These are phyloP conservation scores for Epichloe sibirici DNA, from an alignment of 2,329 filamentous ascomycete species.

Conservation along the genomic window DNA sequence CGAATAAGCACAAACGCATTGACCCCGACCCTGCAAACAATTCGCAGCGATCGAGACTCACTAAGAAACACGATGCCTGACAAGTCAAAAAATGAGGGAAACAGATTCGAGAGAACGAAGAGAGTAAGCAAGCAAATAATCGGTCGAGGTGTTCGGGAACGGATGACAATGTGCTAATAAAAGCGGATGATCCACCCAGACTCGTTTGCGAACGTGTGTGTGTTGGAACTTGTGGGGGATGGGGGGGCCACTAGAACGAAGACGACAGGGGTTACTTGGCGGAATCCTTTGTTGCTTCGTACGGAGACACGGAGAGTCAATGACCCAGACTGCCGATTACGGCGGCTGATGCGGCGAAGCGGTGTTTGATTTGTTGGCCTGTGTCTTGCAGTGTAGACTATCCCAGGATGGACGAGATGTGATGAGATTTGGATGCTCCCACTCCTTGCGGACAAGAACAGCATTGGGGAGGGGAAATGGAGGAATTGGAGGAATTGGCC, in stretches of 20 bases:
- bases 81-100: background rate
- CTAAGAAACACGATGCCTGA: background rate
- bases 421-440: too few species aligned
- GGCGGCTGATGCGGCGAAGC: slow-evolving; percentile 4
- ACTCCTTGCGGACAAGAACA: too few species aligned
- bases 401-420: too few species aligned
- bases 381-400: too few species aligned
- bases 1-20: slow-evolving; percentile 1
- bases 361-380: background rate
- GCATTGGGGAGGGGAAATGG: too few species aligned
- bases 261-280: background rate
- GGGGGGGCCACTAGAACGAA: background rate
- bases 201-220: background rate
- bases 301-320: background rate
- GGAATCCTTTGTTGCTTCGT: background rate
- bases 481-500: too few species aligned
- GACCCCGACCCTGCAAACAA: background rate
- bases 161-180: background rate
- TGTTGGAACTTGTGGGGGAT: background rate
- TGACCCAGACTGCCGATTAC: background rate
- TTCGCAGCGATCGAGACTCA: background rate
- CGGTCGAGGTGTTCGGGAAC: background rate
- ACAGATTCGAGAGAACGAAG: background rate
- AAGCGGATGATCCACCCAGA: background rate
- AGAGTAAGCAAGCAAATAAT: background rate